Evolutionary conservation across 2,329 filamentous ascomycete species (phyloP).

Genomic region (Trichoderma harzianum): DNA sequence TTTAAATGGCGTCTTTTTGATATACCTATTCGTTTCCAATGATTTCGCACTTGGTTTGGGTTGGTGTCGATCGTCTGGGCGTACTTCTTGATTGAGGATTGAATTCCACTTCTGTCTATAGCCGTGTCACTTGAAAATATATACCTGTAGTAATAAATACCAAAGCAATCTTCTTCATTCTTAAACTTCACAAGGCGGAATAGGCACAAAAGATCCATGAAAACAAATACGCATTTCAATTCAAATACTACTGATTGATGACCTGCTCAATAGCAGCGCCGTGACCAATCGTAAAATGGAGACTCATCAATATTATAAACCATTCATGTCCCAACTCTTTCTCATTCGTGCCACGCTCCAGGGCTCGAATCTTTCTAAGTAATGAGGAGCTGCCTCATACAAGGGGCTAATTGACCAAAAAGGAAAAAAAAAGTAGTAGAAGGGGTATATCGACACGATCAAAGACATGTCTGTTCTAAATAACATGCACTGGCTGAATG

Average conservation of each 20-base stretch:
- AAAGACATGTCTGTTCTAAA: conserved; percentile 10
- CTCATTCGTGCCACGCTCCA: conserved; percentile 1
- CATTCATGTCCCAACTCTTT: conserved; percentile 14
- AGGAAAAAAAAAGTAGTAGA: neutral
- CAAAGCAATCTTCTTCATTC: neutral
- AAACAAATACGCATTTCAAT: conserved; percentile 3
- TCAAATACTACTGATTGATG: conserved; percentile 4
- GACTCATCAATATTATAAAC: neutral
- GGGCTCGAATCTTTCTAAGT: neutral
- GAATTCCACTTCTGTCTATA: neutral
- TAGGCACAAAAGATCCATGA: neutral
- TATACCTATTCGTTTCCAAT: neutral
- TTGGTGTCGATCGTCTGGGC: neutral
- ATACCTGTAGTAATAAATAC: neutral
- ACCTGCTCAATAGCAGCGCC: conserved; percentile 1
- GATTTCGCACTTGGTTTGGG: neutral
- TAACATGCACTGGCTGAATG: conserved; percentile 2
- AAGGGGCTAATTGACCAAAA: neutral
- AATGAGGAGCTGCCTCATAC: neutral
- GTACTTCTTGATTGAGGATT: neutral
- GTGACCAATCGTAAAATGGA: neutral
- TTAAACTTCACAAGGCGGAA: neutral
- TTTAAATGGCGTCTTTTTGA: neutral
- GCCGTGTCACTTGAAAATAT: neutral
- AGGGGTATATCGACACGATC: conserved; percentile 5